Conservation (phyloP, 371 early-diverging fungal species). For the Fennellomyces sp. region DNA sequence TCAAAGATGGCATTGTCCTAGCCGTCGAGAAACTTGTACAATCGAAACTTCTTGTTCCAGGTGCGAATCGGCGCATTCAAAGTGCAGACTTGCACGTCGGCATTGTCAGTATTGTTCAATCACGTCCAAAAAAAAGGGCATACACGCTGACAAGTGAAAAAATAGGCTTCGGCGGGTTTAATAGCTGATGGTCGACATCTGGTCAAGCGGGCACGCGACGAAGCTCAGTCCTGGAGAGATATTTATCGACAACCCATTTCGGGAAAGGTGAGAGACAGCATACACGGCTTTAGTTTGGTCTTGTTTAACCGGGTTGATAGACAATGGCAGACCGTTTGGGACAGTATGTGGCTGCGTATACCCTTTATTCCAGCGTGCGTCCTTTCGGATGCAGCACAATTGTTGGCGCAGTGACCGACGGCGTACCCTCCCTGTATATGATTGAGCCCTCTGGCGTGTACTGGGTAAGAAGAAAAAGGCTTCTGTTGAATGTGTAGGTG, state of each 20-base stretch:
- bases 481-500: background rate
- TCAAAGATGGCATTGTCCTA: slow-evolving; percentile 94
- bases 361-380: slow-evolving; percentile 95
- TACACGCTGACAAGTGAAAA: background rate
- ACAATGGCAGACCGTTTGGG: slow-evolving; percentile 93
- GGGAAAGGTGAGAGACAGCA: slow-evolving; percentile 85
- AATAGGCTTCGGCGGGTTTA: slow-evolving; percentile 89
- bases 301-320: slow-evolving; percentile 48
- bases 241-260: slow-evolving; percentile 84
- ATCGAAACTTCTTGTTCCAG: slow-evolving; percentile 92
- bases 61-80: slow-evolving; percentile 91
- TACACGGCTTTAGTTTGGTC: too few species aligned
- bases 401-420: slow-evolving; percentile 74
- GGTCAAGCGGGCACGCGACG: slow-evolving; percentile 90
- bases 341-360: slow-evolving; percentile 93
- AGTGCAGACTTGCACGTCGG: slow-evolving; percentile 93
- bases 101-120: slow-evolving; percentile 65
- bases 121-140: background rate
- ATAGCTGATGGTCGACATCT: slow-evolving; percentile 95
- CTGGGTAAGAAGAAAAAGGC: slow-evolving; percentile 63
- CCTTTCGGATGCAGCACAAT: slow-evolving; percentile 95
- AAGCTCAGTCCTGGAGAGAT: slow-evolving; percentile 89
- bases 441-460: slow-evolving; percentile 97
- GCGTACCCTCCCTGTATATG: slow-evolving; percentile 88
- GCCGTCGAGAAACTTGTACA: slow-evolving; percentile 95